These are phyloP conservation scores for Paramyrothecium roridum DNA, from an alignment of 2,329 filamentous ascomycete species.

Conservation along the genomic window DNA sequence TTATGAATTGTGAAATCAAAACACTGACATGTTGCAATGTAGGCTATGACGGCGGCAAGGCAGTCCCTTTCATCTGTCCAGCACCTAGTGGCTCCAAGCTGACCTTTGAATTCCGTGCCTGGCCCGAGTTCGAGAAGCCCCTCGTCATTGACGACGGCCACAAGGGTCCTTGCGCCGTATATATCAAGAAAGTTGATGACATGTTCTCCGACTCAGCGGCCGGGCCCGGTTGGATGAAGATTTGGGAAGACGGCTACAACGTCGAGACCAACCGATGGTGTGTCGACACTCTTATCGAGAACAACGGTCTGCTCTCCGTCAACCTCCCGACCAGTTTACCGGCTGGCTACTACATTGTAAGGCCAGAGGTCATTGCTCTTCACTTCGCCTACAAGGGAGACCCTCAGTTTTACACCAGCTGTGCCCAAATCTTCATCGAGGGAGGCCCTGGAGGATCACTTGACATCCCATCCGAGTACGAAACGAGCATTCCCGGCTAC, in stretches of 20 bases:
- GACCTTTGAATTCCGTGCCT: conserved; percentile 65
- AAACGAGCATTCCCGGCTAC: conserved; percentile 65
- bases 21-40: neutral
- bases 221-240: conserved; percentile 75
- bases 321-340: conserved; percentile 59
- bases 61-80: conserved; percentile 47
- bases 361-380: conserved; percentile 67
- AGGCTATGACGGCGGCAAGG: conserved; percentile 40
- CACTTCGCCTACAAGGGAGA: conserved; percentile 57
- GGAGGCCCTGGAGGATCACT: conserved; percentile 40
- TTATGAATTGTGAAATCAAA: neutral
- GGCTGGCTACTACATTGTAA: conserved; percentile 67
- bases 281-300: conserved; percentile 63
- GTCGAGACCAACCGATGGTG: conserved; percentile 58
- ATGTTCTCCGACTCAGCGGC: conserved; percentile 49
- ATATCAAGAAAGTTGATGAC: conserved; percentile 66
- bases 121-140: conserved; percentile 50
- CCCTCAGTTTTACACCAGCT: conserved; percentile 72
- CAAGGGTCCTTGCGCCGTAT: conserved; percentile 69
- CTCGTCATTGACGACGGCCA: conserved; percentile 59
- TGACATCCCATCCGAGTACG: conserved; percentile 42
- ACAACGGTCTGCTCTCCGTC: conserved; percentile 62
- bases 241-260: conserved; percentile 69
- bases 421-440: conserved; percentile 66
- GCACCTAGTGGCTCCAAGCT: conserved; percentile 51